Evolutionary conservation across 257 asterid genomes (phyloP).

Genomic region (Linaria vulgaris): DNA sequence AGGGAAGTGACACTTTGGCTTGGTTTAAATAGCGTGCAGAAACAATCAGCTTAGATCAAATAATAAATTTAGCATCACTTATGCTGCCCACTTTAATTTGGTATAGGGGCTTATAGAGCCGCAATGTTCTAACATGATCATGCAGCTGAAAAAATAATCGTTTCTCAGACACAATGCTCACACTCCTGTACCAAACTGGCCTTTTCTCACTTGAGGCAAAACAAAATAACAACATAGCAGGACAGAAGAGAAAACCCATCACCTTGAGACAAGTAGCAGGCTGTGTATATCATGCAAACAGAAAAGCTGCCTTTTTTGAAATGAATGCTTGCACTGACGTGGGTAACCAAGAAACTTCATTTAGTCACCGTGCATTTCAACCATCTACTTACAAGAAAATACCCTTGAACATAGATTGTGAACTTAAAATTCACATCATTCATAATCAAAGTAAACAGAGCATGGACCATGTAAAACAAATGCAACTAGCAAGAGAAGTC

Average conservation of each 20-base stretch:
- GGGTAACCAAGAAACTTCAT: neutral
- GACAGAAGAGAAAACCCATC: neutral
- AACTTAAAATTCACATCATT: neutral
- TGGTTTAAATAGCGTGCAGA: too few relatives aligned
- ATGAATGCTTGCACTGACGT: neutral
- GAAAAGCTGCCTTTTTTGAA: neutral
- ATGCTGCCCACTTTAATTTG: too few relatives aligned
- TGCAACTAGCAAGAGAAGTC: neutral
- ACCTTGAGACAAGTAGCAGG: neutral
- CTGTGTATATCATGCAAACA: constrained; percentile 1
- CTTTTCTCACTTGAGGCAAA: neutral
- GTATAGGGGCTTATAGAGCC: too few relatives aligned
- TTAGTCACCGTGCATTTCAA: neutral
- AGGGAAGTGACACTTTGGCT: too few relatives aligned
- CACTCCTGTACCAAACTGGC: neutral
- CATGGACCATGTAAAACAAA: constrained; percentile 2
- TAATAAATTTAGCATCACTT: too few relatives aligned
- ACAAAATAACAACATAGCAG: neutral
- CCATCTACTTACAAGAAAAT: neutral
- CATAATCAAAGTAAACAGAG: neutral
- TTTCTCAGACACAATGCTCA: neutral
- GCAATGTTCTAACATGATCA: too few relatives aligned
- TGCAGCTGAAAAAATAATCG: neutral
- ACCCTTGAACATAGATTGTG: neutral
- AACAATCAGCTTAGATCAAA: too few relatives aligned